A percentile compares a stretch with the other conserved stretches of the same genome.
These are phyloP conservation scores for Pythium inflatum DNA, from an alignment of 352 stramenopile genomes.

Conservation along the genomic window DNA sequence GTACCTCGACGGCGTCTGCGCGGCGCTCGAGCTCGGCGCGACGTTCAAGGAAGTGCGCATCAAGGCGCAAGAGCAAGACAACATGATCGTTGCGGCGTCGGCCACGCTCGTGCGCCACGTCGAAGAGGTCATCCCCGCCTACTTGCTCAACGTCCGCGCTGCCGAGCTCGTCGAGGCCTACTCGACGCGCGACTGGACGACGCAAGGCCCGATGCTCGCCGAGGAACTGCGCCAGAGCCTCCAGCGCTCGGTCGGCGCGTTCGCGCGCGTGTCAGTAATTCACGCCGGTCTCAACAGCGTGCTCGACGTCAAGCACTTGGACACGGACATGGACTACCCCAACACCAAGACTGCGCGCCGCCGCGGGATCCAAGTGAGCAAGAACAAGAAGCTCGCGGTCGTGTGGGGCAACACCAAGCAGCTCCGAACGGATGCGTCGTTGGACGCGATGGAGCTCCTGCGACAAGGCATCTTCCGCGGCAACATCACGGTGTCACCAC, in stretches of 20 bases:
- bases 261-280: not conserved
- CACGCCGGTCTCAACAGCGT: not conserved
- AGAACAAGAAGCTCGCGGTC: conserved; percentile 9
- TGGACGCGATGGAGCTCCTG: not conserved
- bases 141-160: conserved; percentile 1
- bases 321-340: not conserved
- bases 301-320: not conserved
- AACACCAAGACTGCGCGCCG: not conserved
- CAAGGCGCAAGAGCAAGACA: conserved; percentile 5
- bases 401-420: conserved; percentile 2
- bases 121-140: not conserved
- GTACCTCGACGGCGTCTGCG: not conserved
- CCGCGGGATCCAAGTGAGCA: conserved; percentile 3
- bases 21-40: not conserved
- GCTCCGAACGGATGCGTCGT: not conserved
- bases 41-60: not conserved
- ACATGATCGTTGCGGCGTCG: not conserved
- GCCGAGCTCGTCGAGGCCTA: not conserved
- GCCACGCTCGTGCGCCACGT: conserved; percentile 3
- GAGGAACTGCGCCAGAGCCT: not conserved
- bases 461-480: conserved; percentile 2
- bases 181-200: conserved; percentile 1
- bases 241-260: not conserved
- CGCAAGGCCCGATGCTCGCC: not conserved
- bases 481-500: not conserved